phyloP scores from a whole-genome alignment of 2,329 filamentous ascomycete species.

The Epichloe glyceriae region DNA sequence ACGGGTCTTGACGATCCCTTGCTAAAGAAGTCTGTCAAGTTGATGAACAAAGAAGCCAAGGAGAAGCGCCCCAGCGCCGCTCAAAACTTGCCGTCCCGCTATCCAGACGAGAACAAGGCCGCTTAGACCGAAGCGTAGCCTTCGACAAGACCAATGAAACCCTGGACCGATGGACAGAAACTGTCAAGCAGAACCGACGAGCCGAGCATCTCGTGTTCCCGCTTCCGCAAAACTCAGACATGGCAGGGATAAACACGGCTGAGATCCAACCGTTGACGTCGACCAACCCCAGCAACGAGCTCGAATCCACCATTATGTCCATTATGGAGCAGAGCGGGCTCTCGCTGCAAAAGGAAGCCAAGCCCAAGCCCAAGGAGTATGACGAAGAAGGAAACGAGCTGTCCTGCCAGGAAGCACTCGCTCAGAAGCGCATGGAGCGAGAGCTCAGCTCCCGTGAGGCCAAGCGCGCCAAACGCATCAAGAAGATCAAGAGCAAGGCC shows the following conservation, averaged over 20 bases:
- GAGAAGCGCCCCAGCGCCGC: conserved; percentile 29
- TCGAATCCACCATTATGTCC: conserved; percentile 74
- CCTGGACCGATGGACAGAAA: conserved; percentile 82
- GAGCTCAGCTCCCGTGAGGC: conserved; percentile 84
- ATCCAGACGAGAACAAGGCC: conserved; percentile 74
- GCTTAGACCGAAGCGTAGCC: conserved; percentile 66
- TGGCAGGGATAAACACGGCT: conserved; percentile 44
- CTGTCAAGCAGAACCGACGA: conserved; percentile 83
- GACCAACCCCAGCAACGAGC: conserved; percentile 57
- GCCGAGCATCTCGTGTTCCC: conserved; percentile 88
- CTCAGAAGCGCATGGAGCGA: conserved; percentile 64
- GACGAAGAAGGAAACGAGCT: conserved; percentile 60
- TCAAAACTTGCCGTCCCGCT: conserved; percentile 68
- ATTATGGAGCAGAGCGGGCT: conserved; percentile 87
- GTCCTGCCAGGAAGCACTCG: conserved; percentile 55
- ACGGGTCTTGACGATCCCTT: conserved; percentile 59
- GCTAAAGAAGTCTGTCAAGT: conserved; percentile 68
- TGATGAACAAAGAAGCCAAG: conserved; percentile 52
- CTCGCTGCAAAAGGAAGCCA: conserved; percentile 31
- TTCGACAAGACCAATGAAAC: conserved; percentile 89
- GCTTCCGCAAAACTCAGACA: conserved; percentile 56
- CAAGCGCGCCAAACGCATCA: conserved; percentile 78
- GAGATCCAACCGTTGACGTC: conserved; percentile 53
- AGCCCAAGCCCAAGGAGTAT: conserved; percentile 46
- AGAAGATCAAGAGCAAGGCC: conserved; percentile 97